phyloP scores from a whole-genome alignment of 1,139 yeast genomes.

The Saccharomyces hybrid region DNA sequence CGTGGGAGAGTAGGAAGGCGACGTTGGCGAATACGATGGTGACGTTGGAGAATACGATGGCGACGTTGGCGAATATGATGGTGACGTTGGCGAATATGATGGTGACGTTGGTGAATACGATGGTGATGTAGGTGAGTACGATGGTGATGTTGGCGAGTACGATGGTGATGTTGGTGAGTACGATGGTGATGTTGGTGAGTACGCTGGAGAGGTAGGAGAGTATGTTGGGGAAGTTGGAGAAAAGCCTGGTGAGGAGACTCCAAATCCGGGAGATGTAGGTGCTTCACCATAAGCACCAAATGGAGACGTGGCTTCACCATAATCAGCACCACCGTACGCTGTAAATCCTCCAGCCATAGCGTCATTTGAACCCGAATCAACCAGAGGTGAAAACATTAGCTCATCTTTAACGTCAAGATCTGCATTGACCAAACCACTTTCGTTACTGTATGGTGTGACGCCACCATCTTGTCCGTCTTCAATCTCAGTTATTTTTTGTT shows the following conservation, averaged over 20 bases:
- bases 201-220: conserved; percentile 64
- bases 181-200: conserved; percentile 67
- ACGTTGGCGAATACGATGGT: conserved; percentile 53
- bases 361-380: conserved; percentile 75
- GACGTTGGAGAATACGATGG: conserved; percentile 53
- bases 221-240: conserved; percentile 71
- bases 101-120: conserved; percentile 58
- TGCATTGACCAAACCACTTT: conserved; percentile 67
- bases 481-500: conserved; percentile 34
- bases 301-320: conserved; percentile 61
- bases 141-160: conserved; percentile 65
- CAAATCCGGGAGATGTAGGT: conserved; percentile 65
- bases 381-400: conserved; percentile 90
- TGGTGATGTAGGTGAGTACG: conserved; percentile 62
- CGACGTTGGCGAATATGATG: conserved; percentile 53
- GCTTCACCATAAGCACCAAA: conserved; percentile 48
- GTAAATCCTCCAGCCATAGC: conserved; percentile 78
- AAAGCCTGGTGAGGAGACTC: conserved; percentile 65
- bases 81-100: conserved; percentile 51
- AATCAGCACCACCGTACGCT: conserved; percentile 69
- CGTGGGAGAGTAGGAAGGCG: conserved; percentile 55
- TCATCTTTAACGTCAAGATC: conserved; percentile 71
- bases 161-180: conserved; percentile 71
- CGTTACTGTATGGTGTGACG: conserved; percentile 86
- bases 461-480: conserved; percentile 65